Evolutionary conservation across 495 filamentous ascomycete species (phyloP), one percentile per base, ranked within the genome.

Genomic region (Daldinia caldariorum): DNA sequence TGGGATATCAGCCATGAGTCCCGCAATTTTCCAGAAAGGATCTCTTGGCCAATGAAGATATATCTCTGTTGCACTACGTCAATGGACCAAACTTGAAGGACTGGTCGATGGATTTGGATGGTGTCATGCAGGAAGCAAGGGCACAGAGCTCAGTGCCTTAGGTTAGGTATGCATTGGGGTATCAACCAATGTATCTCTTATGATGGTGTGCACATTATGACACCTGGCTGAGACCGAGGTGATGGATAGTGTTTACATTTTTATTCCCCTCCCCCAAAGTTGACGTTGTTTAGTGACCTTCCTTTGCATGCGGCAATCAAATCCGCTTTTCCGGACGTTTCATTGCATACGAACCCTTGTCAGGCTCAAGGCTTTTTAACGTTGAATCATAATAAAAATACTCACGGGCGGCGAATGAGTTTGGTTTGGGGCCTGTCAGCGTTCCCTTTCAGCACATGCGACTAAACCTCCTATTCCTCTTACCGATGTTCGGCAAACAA

Each of bases 81-180:
- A 66, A 69, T 61, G 65, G 58, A 60, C 57, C 51, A 49, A 56
- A 43, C 43, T 41, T 41, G 20, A 13, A 58, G 56, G 65, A 63
- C 70, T 62, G 20, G 65, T 38, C 50, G 34, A 55, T 54, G 61
- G 32, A 39, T 37, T 66, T 63, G 63, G 63, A 65, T 61, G 65
- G 70, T 72, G 65, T 69, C 61, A 72, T 72, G 70, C 70, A 72
- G 56, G 65, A 72, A 39, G 70, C 49, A 72, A 72, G 70, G 70
- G 65, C 55, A 68, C 29, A 35, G 41, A 66, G 43, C 49, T 58
- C 41, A 63, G 31, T n/a, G n/a, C n/a, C n/a, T n/a, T n/a, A n/a
- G n/a, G n/a, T n/a, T n/a, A n/a, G n/a, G n/a, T 50, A 58, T 69
- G 70, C 70, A 72, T 61, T 69, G 70, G 70, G 57, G 70, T 72